phyloP scores from a whole-genome alignment of 805 yeast species.

The Ogataea allantospora region DNA sequence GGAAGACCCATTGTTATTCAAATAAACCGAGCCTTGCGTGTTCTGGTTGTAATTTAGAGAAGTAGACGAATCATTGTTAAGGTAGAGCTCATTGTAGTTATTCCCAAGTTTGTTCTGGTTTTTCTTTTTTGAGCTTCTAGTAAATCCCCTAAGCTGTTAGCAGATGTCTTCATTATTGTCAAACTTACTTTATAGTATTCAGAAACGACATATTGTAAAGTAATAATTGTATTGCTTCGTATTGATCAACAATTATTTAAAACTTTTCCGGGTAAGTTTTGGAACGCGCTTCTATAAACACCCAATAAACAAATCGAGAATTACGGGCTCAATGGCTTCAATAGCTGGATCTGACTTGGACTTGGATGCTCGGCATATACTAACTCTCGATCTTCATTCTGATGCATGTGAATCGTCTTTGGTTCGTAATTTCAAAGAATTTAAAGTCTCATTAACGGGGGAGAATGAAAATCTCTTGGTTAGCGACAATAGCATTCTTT shows the following conservation, averaged over 20 bases:
- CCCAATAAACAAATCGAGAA: background rate
- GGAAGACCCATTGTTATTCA: slow-evolving; percentile 44
- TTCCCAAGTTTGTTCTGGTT: slow-evolving; percentile 28
- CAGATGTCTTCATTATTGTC: too few relatives aligned
- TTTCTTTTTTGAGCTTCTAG: slow-evolving; percentile 43
- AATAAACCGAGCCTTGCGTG: slow-evolving; percentile 30
- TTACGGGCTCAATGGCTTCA: slow-evolving; percentile 7
- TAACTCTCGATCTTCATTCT: slow-evolving; percentile 21
- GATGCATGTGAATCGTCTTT: slow-evolving; percentile 19
- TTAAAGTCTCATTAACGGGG: slow-evolving; percentile 21
- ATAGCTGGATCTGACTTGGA: slow-evolving; percentile 16
- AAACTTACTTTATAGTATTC: slow-evolving; percentile 38
- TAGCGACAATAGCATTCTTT: slow-evolving; percentile 38
- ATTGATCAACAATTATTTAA: background rate
- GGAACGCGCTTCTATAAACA: slow-evolving; percentile 5
- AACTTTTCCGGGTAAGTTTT: slow-evolving; percentile 12
- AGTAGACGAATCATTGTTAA: slow-evolving; percentile 24
- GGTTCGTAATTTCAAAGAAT: slow-evolving; percentile 9
- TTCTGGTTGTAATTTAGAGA: slow-evolving; percentile 16
- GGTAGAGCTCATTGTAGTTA: slow-evolving; percentile 25
- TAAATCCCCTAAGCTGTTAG: slow-evolving; percentile 47
- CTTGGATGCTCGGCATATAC: slow-evolving; percentile 17
- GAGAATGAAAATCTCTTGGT: slow-evolving; percentile 26
- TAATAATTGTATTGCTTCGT: background rate
- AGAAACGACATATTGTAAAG: slow-evolving; percentile 37